Evolutionary conservation across 805 yeast genomes (phyloP).

Genomic region (Lachancea thermotolerans): DNA sequence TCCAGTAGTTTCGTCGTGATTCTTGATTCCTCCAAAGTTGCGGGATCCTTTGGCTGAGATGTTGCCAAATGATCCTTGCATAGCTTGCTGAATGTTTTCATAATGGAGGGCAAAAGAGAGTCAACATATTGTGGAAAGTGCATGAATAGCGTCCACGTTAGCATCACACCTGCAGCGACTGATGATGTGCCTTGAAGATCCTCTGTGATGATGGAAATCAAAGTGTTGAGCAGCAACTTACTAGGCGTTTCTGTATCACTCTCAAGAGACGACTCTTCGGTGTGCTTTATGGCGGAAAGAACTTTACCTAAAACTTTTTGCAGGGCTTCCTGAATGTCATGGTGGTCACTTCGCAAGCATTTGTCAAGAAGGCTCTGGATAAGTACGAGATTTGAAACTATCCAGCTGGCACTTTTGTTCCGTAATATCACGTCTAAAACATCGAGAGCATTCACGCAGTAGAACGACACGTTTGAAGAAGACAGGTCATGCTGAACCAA

Average conservation of each 20-base stretch:
- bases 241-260: slow-evolving; percentile 57
- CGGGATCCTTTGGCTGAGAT: slow-evolving; percentile 36
- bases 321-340: slow-evolving; percentile 78
- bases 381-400: slow-evolving; percentile 58
- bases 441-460: slow-evolving; percentile 84
- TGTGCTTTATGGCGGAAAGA: slow-evolving; percentile 54
- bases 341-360: slow-evolving; percentile 74
- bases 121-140: slow-evolving; percentile 70
- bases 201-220: slow-evolving; percentile 67
- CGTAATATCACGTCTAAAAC: slow-evolving; percentile 78
- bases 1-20: slow-evolving; percentile 73
- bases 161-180: slow-evolving; percentile 80
- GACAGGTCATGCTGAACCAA: slow-evolving; percentile 70
- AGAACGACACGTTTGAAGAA: slow-evolving; percentile 61
- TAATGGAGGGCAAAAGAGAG: slow-evolving; percentile 62
- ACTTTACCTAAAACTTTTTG: slow-evolving; percentile 69
- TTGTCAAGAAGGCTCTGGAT: slow-evolving; percentile 73
- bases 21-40: slow-evolving; percentile 60
- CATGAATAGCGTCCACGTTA: slow-evolving; percentile 73
- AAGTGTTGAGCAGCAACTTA: slow-evolving; percentile 50
- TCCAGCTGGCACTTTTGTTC: slow-evolving; percentile 74
- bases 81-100: slow-evolving; percentile 83
- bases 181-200: slow-evolving; percentile 69
- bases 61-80: slow-evolving; percentile 79
- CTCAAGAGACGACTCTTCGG: slow-evolving; percentile 36